Evolutionary conservation across 108 stramenopile species (phyloP).

Genomic region (Skeletonema menzelii): DNA sequence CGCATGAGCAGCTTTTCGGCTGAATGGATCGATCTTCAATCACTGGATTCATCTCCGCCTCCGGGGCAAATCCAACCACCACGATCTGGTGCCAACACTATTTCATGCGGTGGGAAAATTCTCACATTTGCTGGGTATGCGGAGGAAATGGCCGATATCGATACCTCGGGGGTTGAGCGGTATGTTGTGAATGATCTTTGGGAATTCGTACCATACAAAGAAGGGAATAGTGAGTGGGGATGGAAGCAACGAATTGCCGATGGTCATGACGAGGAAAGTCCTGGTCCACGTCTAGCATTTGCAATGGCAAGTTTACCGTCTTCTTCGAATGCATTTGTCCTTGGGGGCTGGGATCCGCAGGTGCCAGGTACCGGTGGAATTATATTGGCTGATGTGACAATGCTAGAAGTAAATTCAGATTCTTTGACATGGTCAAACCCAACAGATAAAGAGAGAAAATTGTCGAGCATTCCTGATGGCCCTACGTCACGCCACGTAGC

Average conservation of each 20-base stretch:
- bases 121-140: conserved; percentile 76
- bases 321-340: conserved; percentile 21
- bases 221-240: conserved; percentile 20
- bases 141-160: conserved; percentile 27
- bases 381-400: conserved; percentile 56
- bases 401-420: conserved; percentile 30
- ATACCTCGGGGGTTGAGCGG: conserved; percentile 7
- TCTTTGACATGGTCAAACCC: conserved; percentile 17
- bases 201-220: conserved; percentile 40
- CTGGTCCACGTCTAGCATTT: conserved; percentile 60
- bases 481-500: conserved; percentile 76
- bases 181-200: conserved; percentile 65
- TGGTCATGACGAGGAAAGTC: conserved; percentile 19
- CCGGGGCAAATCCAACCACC: conserved; percentile 43
- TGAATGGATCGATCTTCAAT: conserved; percentile 31
- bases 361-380: conserved; percentile 60
- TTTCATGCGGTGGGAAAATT: conserved; percentile 20
- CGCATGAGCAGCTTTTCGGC: conserved; percentile 14
- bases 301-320: conserved; percentile 43
- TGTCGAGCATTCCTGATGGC: conserved; percentile 49
- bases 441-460: conserved; percentile 7
- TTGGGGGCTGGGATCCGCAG: conserved; percentile 83
- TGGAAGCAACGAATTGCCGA: conserved; percentile 32
- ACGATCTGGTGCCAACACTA: conserved; percentile 64
- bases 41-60: not conserved